Evolutionary conservation across 495 filamentous ascomycete species (phyloP), one percentile per base, ranked within the genome.

Genomic region (Ramalina intermedia): DNA sequence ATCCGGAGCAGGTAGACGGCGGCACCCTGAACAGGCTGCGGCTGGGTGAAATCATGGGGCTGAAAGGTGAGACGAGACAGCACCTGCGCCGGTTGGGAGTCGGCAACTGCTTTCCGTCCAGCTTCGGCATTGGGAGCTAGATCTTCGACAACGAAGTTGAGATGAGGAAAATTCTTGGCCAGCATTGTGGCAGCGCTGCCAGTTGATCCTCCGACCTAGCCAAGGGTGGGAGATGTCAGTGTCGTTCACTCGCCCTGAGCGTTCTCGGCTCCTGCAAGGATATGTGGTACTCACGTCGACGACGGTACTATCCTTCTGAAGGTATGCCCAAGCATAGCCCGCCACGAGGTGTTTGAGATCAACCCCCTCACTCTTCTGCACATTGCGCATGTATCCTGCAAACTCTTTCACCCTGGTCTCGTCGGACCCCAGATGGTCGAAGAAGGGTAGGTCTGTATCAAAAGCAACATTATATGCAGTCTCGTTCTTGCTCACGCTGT

Each of bases 1-100:
- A 65, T 60, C 23, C 75, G 69, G 24, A 77, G 55, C 36, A 79
- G 63, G 51, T 79, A 80, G 12, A 73, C 64, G 40, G 76, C 71
- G 5, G 75, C 76, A 13, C 58, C 56, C n/a, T 54, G 48, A 6
- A 71, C 55, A 0, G 69, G 63, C 54, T 79, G 73, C 4, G 58
- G 54, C 26, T 64, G 44, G 59, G 74, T 70, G 51, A 79, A 71
- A 47, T 75, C 65, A 39, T 78, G 68, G 16, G 57, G 63, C 41
- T 63, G 52, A 54, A 70, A 77, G 0, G 54, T 49, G 40, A 78
- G 60, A 2, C 72, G 64, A 20, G 49, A 47, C 12, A 50, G 50
- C 4, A 73, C 44, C 4, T 61, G n/a, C 7, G 38, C 14, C 1
- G 48, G 26, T 16, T 52, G 26, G 16, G 40, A 17, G 14, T 43